Conservation (phyloP, 306 rosid genomes). For the Prunus salicina region DNA sequence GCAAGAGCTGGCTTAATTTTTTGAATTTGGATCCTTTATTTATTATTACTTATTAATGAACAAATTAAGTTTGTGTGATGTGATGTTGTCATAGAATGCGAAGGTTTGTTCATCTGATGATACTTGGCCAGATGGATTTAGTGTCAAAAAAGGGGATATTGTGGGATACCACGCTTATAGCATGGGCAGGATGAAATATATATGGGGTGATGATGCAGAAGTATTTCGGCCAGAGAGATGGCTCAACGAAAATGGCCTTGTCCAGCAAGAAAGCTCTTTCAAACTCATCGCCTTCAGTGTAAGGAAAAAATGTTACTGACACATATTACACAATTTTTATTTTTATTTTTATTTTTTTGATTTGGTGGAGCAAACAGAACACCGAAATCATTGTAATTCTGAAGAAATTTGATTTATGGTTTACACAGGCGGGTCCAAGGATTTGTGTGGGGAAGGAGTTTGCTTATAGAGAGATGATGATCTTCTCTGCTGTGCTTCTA, state of each 20-base stretch:
- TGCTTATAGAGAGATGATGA: conserved; percentile 10
- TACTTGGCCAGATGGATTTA: conserved; percentile 29
- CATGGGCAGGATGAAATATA: conserved; percentile 34
- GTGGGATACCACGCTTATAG: conserved; percentile 28
- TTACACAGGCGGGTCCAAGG: conserved; percentile 21
- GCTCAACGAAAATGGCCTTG: conserved; percentile 27
- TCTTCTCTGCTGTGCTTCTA: conserved; percentile 2
- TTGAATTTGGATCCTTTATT: background rate
- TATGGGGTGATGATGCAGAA: conserved; percentile 39
- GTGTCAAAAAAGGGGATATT: conserved; percentile 23
- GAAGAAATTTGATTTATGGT: background rate
- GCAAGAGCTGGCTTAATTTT: background rate
- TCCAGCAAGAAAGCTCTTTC: conserved; percentile 31
- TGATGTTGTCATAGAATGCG: conserved; percentile 13
- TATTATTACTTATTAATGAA: background rate
- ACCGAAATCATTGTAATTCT: background rate
- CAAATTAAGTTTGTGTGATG: background rate
- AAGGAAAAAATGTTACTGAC: background rate
- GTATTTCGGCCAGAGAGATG: conserved; percentile 32
- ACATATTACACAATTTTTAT: background rate
- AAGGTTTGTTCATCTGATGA: conserved; percentile 25
- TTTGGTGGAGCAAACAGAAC: background rate
- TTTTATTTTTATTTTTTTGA: too few relatives aligned
- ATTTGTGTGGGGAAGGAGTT: conserved; percentile 18
- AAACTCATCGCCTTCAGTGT: conserved; percentile 39